Evolutionary conservation across 129 eudicot species (phyloP).

Genomic region (Arctium lappa): DNA sequence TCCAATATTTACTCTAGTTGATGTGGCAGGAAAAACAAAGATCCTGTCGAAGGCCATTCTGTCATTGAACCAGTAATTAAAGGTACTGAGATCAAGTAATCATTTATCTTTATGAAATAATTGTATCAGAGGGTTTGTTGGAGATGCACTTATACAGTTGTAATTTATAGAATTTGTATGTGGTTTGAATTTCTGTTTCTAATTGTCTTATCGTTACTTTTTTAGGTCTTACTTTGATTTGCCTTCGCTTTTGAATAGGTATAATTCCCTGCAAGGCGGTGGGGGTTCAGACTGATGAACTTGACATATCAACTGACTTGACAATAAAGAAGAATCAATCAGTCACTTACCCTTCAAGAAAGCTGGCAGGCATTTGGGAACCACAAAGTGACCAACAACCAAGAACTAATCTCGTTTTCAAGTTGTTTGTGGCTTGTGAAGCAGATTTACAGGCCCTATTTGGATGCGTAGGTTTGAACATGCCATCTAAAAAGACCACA

Average conservation of each 20-base stretch:
- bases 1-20: constrained; percentile 6
- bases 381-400: constrained; percentile 32
- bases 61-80: constrained; percentile 20
- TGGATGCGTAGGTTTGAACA: constrained; percentile 51
- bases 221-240: not conserved
- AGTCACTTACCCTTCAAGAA: constrained; percentile 27
- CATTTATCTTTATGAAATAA: not conserved
- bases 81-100: constrained; percentile 18
- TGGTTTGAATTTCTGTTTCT: not conserved
- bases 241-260: constrained; percentile 24
- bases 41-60: constrained; percentile 33
- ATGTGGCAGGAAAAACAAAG: constrained; percentile 40
- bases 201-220: not conserved
- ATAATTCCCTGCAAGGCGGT: constrained; percentile 36
- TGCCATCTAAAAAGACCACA: constrained; percentile 23
- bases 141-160: constrained; percentile 3
- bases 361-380: constrained; percentile 57
- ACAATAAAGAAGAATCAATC: constrained; percentile 23
- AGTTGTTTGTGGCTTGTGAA: constrained; percentile 67
- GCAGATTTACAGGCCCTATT: constrained; percentile 63
- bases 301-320: constrained; percentile 26
- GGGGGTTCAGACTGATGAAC: constrained; percentile 74
- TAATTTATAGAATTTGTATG: not conserved
- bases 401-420: constrained; percentile 47
- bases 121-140: constrained; percentile 4